Percentiles rank a stretch among this genome's conserved stretches.
phyloP scores from a whole-genome alignment of 768 basidiomycete species.

The Mycena capillaripes region DNA sequence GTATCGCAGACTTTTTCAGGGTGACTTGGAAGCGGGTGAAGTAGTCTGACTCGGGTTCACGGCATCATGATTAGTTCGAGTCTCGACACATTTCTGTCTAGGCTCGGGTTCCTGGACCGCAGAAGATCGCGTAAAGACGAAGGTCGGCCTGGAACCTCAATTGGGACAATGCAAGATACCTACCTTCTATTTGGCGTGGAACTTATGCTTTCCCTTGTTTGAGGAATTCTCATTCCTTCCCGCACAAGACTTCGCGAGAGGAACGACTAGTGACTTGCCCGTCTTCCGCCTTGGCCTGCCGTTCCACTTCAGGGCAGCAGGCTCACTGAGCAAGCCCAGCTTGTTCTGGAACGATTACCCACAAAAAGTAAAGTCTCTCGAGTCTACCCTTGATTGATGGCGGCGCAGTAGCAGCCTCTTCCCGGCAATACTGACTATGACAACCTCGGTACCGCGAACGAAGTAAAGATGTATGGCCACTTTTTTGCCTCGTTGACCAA shows the following conservation, averaged over 20 bases:
- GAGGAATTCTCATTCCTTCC: not conserved
- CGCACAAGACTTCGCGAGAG: not conserved
- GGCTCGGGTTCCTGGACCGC: not conserved
- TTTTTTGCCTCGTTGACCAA: not conserved
- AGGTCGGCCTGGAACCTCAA: not conserved
- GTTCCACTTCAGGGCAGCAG: not conserved
- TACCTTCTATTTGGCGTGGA: not conserved
- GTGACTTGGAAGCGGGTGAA: no score
- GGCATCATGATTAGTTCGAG: not conserved
- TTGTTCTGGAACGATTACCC: not conserved
- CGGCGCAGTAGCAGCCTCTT: not conserved
- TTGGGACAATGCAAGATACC: not conserved
- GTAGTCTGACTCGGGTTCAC: no score
- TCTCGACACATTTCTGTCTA: not conserved
- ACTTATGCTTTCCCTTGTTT: slow-evolving; percentile 2
- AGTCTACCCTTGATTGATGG: not conserved
- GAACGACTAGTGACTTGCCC: not conserved
- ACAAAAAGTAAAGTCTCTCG: not conserved
- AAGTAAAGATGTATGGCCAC: not conserved
- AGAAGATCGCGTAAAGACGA: not conserved
- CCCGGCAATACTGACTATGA: not conserved
- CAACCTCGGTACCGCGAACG: slow-evolving; percentile 1
- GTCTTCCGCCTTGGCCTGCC: not conserved
- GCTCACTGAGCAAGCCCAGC: no score
- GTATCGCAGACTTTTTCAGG: not conserved